Conservation (phyloP, 1,139 yeast genomes). For the Trichomonascaceae sp. region DNA sequence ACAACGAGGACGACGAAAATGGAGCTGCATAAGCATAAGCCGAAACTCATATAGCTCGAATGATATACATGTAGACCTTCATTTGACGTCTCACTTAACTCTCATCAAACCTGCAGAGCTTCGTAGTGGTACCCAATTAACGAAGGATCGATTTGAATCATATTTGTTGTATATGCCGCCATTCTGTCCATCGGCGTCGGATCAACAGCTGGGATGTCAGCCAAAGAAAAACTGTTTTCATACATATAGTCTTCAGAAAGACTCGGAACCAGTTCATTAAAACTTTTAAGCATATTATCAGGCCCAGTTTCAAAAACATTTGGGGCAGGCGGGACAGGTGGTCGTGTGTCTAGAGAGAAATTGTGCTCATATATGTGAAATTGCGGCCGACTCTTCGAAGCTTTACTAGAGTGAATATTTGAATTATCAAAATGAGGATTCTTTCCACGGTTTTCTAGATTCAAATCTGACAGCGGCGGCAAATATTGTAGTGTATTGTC, state of each 20-base stretch:
- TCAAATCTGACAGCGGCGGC: neutral
- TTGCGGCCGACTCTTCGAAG: too few relatives aligned
- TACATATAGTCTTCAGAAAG: neutral
- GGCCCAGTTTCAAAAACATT: neutral
- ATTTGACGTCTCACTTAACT: neutral
- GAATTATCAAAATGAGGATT: neutral
- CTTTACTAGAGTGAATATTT: neutral
- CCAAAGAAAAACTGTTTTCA: neutral
- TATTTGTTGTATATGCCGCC: neutral
- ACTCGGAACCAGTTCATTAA: neutral
- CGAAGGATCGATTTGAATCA: neutral
- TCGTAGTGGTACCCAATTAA: neutral
- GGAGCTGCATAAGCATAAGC: neutral
- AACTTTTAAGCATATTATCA: neutral
- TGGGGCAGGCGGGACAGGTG: neutral
- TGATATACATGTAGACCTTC: neutral
- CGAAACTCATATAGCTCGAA: neutral
- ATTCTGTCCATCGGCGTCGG: neutral
- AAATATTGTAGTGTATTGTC: constrained; percentile 6
- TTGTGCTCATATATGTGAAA: neutral
- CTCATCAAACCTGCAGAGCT: neutral
- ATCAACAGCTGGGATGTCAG: neutral
- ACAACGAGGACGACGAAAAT: constrained; percentile 46
- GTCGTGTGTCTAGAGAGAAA: neutral
- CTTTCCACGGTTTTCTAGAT: neutral